Conservation (phyloP, 495 filamentous ascomycete species). For the Xylaria telfairii region DNA sequence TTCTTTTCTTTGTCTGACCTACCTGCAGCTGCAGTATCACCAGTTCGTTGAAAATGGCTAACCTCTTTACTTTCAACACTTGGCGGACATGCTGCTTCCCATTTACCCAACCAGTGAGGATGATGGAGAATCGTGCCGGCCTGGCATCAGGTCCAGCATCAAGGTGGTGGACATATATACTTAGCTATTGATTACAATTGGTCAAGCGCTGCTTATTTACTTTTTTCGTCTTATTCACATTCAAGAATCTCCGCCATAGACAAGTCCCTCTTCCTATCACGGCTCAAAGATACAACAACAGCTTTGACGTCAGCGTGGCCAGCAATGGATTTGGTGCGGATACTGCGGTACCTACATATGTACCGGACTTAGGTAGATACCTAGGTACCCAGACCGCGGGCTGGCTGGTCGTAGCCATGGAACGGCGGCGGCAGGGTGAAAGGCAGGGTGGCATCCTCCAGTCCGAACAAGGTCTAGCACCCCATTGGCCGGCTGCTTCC, state of each 20-base stretch:
- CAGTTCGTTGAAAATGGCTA: not conserved
- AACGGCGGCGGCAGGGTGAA: not conserved
- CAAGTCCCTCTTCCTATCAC: not conserved
- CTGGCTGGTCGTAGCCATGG: slow-evolving; percentile 4
- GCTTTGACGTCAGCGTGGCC: slow-evolving; percentile 13
- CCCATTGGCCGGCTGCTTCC: slow-evolving; percentile 21
- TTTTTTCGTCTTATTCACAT: not conserved
- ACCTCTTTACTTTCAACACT: not conserved
- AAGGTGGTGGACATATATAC: no score
- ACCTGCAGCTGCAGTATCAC: slow-evolving; percentile 1
- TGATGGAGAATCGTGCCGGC: not conserved
- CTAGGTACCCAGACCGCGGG: not conserved
- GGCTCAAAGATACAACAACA: not conserved
- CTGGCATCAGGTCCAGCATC: no score
- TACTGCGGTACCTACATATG: not conserved
- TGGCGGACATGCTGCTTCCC: not conserved
- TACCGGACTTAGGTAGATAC: not conserved
- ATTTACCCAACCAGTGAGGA: slow-evolving; percentile 16
- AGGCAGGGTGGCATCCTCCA: slow-evolving; percentile 20
- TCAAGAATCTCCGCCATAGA: not conserved
- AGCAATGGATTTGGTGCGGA: not conserved
- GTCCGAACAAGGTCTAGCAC: slow-evolving; percentile 8
- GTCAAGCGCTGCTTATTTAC: not conserved
- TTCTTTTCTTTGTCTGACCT: slow-evolving; percentile 4
- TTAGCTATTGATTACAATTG: no score